Percentiles rank a stretch among this genome's conserved stretches.
Evolutionary conservation across 164 flowering plant species (phyloP).

Genomic region (Amborella trichopoda): DNA sequence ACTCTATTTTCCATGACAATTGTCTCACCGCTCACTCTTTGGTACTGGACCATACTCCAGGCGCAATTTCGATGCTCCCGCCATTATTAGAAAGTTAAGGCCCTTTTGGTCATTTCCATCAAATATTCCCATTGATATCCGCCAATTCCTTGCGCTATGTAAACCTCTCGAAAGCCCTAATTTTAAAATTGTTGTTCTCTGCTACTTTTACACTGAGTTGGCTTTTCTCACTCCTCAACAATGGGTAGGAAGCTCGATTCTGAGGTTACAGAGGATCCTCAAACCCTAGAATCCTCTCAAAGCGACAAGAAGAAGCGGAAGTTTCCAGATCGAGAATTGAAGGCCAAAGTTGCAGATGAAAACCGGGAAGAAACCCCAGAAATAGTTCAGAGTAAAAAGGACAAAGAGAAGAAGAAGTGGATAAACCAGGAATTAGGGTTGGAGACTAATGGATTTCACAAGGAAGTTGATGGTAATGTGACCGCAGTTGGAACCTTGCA

Average conservation of each 20-base stretch:
- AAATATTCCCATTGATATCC: too few species aligned
- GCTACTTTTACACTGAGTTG: not conserved
- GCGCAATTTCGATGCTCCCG: too few species aligned
- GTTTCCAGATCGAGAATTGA: too few species aligned
- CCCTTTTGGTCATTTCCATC: too few species aligned
- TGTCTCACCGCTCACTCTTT: too few species aligned
- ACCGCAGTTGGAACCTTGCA: too few species aligned
- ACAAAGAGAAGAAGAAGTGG: slow-evolving; percentile 10
- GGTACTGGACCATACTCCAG: too few species aligned
- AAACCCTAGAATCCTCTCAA: slow-evolving; percentile 5
- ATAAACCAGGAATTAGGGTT: slow-evolving; percentile 3
- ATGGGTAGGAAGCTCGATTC: slow-evolving; percentile 15
- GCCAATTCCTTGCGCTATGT: too few species aligned
- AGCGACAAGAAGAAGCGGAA: slow-evolving; percentile 1
- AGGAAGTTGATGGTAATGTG: not conserved
- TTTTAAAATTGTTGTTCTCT: too few species aligned
- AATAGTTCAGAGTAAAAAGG: not conserved
- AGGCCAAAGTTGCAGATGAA: not conserved
- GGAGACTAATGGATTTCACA: not conserved
- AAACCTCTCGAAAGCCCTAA: too few species aligned
- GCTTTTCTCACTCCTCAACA: slow-evolving; percentile 2
- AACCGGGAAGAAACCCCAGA: not conserved
- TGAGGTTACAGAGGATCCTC: slow-evolving; percentile 8
- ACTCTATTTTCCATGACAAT: too few species aligned
- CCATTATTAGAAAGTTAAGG: too few species aligned